Evolutionary conservation across 345 rosid genomes (phyloP).

Genomic region (Acer yangbiense): DNA sequence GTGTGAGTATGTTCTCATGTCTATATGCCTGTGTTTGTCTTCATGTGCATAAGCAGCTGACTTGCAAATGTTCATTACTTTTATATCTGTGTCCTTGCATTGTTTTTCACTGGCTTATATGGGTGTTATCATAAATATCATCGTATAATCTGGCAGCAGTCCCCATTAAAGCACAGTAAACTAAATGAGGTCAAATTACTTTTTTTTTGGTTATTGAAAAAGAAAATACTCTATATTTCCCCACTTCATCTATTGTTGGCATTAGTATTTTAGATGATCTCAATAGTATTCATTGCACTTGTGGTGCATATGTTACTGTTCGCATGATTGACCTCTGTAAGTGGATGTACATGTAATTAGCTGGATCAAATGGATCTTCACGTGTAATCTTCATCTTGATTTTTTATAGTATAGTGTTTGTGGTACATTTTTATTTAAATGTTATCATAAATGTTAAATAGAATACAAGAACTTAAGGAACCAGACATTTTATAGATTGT

Average conservation of each 20-base stretch:
- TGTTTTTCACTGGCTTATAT: neutral
- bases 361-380: neutral
- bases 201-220: no score
- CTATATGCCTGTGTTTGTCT: neutral
- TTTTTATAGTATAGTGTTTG: neutral
- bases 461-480: neutral
- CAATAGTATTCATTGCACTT: neutral
- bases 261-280: neutral
- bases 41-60: neutral
- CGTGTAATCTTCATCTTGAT: neutral
- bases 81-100: neutral
- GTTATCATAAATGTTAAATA: neutral
- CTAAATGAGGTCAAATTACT: neutral
- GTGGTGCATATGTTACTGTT: neutral
- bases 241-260: neutral
- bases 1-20: neutral
- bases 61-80: neutral
- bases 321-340: neutral
- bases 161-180: neutral
- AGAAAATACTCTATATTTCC: neutral
- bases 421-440: neutral
- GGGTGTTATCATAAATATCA: neutral
- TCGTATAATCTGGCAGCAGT: neutral
- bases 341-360: neutral
- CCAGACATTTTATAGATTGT: neutral